These are phyloP conservation scores for Aegilops umbellulata DNA, from an alignment of 176 grass and related monocot genomes.

Conservation along the genomic window DNA sequence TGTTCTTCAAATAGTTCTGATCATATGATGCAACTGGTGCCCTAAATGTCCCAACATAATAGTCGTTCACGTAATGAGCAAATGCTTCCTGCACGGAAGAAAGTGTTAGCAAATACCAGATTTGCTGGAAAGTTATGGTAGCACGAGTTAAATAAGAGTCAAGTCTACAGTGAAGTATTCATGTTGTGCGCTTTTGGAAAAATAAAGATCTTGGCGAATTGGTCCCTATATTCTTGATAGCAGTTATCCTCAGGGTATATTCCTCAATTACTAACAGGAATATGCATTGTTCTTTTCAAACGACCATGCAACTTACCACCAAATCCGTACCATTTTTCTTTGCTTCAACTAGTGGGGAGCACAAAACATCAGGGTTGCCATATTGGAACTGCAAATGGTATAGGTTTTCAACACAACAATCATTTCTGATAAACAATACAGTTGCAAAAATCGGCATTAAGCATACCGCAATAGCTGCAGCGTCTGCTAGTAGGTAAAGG, in stretches of 20 bases:
- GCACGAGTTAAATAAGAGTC: conserved; percentile 7
- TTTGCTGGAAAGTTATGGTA: conserved; percentile 11
- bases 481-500: conserved; percentile 85
- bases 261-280: not conserved
- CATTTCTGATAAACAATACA: conserved; percentile 17
- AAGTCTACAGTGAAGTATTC: not conserved
- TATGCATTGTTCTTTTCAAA: conserved; percentile 7
- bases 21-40: conserved; percentile 73
- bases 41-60: conserved; percentile 74
- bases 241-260: not conserved
- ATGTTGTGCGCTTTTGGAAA: not conserved
- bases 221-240: no score
- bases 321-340: conserved; percentile 74
- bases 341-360: conserved; percentile 80
- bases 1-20: conserved; percentile 89
- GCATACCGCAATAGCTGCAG: conserved; percentile 82
- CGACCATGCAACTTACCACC: conserved; percentile 51
- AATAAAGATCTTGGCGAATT: not conserved
- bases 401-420: conserved; percentile 15
- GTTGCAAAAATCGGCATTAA: conserved; percentile 20
- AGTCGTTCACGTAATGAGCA: conserved; percentile 77
- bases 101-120: conserved; percentile 14
- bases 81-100: conserved; percentile 62
- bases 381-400: conserved; percentile 87
- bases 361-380: conserved; percentile 88